Evolutionary conservation across 2,329 filamentous ascomycete genomes (phyloP), one percentile per base, ranked within the genome.

Genomic region (Bipolaris oryzae): DNA sequence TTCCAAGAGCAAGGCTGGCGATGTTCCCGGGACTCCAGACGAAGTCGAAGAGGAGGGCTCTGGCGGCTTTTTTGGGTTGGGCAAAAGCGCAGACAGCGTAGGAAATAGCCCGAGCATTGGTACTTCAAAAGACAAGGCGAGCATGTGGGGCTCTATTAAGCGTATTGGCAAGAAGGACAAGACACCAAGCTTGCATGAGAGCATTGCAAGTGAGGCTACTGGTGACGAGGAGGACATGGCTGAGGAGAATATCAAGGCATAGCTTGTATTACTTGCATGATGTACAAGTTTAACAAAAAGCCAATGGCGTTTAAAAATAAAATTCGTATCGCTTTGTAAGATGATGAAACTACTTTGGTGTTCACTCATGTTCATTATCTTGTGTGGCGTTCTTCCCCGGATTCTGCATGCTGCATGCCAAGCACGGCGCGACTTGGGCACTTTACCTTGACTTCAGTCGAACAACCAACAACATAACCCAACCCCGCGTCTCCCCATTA

Each of bases 101-200:
- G 62, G 63, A 3, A 69, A 74, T 43, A 78, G 76, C 48, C 72
- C 77, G 37, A 70, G 64, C 28, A 65, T 77, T 20, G 75, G 76
- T 13, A 73, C 67, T 31, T 63, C 74, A 39, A 76, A 78, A 55
- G 74, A 73, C 23, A 74, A 74, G 47, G 65, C 70, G 2, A 78
- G 76, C 54, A 70, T 70, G 53, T 81, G 79, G 78, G 77, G 78
- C 33, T 77, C 71, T 53, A 76, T 81, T 35, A 75, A 80, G 62
- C 76, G 77, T 54, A 74, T 79, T 33, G 76, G 76, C 13, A 77
- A 76, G 61, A 74, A 74, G 55, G 74, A 76, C 43, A 79, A 81
- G 71, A 78, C 79, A 56, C 78, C 78, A 3, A 80, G 78, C 62
- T 61, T 81, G 50, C 79, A 79, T 64, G 79, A 78, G 61, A 81